A percentile compares a stretch with the other conserved stretches of the same genome.
These are phyloP conservation scores for Fraxinus anomala DNA, from an alignment of 257 asterid genomes.

Conservation along the genomic window DNA sequence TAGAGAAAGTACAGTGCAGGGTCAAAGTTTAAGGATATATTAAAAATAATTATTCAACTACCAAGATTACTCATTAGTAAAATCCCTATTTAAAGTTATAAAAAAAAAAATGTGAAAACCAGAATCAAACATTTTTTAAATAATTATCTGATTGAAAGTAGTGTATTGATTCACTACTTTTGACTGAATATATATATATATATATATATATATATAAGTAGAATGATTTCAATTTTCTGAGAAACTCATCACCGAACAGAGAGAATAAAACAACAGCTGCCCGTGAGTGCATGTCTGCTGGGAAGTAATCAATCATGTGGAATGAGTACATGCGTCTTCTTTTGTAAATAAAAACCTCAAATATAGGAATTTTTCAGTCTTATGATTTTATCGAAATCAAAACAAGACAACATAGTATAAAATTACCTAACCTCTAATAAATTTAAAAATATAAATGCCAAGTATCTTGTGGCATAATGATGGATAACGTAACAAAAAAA, in stretches of 20 bases:
- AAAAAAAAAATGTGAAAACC: too few relatives aligned
- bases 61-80: background rate
- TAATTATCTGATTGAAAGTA: background rate
- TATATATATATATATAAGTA: too few relatives aligned
- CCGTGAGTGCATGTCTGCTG: slow-evolving; percentile 46
- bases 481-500: too few relatives aligned
- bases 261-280: slow-evolving; percentile 47
- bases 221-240: slow-evolving; percentile 26
- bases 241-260: slow-evolving; percentile 37
- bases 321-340: background rate
- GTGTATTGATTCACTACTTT: background rate
- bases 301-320: slow-evolving; percentile 29
- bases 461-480: background rate
- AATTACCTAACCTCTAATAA: background rate
- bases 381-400: too few relatives aligned
- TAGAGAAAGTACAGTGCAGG: background rate
- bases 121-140: background rate
- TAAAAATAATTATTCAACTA: background rate
- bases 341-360: background rate
- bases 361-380: too few relatives aligned
- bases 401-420: too few relatives aligned
- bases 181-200: background rate
- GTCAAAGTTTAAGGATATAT: background rate
- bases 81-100: background rate
- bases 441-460: too few relatives aligned